phyloP scores from a whole-genome alignment of 2,329 filamentous ascomycete species.

The Lasiodiplodia hormozganensis region DNA sequence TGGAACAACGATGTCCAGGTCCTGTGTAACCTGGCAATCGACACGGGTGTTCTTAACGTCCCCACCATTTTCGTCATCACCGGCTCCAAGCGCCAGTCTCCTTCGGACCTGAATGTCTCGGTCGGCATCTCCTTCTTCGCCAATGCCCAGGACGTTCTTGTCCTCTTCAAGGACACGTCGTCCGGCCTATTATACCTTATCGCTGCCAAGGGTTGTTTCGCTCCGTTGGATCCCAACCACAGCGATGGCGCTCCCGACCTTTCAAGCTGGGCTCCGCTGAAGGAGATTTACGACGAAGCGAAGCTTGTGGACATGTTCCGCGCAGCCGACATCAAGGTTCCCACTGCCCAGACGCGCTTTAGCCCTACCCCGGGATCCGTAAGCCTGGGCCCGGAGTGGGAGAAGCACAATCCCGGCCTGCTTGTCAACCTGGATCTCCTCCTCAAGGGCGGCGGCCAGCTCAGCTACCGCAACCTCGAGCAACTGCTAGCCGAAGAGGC shows the following conservation, averaged over 20 bases:
- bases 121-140: slow-evolving; percentile 45
- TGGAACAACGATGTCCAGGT: slow-evolving; percentile 34
- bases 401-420: slow-evolving; percentile 31
- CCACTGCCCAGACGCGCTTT: slow-evolving; percentile 33
- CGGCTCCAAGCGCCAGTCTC: slow-evolving; percentile 32
- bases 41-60: slow-evolving; percentile 33
- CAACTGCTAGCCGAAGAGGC: slow-evolving; percentile 40
- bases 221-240: slow-evolving; percentile 28
- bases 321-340: slow-evolving; percentile 33
- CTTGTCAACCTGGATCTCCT: slow-evolving; percentile 38
- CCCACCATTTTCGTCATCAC: slow-evolving; percentile 40
- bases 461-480: slow-evolving; percentile 34
- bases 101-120: slow-evolving; percentile 39
- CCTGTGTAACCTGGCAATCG: slow-evolving; percentile 35
- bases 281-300: slow-evolving; percentile 33
- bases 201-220: slow-evolving; percentile 43
- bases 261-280: slow-evolving; percentile 35
- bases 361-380: slow-evolving; percentile 30
- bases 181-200: slow-evolving; percentile 38
- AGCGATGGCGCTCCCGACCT: slow-evolving; percentile 33
- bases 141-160: slow-evolving; percentile 39
- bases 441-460: slow-evolving; percentile 31
- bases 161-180: slow-evolving; percentile 41
- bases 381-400: slow-evolving; percentile 37
- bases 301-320: slow-evolving; percentile 35